Evolutionary conservation across 495 filamentous ascomycete species (phyloP), one percentile per base, ranked within the genome.

Genomic region (Polyplosphaeria fusca): DNA sequence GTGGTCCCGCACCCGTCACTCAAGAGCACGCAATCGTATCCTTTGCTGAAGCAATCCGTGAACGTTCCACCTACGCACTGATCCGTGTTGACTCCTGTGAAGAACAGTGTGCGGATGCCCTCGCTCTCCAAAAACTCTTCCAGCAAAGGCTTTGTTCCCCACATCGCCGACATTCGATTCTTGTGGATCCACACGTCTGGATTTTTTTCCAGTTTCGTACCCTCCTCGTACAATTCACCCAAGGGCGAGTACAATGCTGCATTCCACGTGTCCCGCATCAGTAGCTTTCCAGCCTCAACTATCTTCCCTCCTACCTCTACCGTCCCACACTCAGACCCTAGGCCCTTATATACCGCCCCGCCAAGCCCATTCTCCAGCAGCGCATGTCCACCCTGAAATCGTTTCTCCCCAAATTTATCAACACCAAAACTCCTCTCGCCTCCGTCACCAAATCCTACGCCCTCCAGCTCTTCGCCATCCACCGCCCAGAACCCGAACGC

Each of bases 31-130:
- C 78, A 82, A 60, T 82, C 79, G 67, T 75, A 82, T 2, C 77
- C 79, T 30, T 70, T 73, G 57, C 68, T 77, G 52, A 78, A 78
- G 28, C 75, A 76, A 69, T 83, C 79, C 37, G 70, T 71, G 25
- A 81, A 66, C 23, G 76, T 82, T 1, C 78, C 77, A 22, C 75
- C 69, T 4, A 84, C 81, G 59, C 80, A 84, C 58, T 82, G 81
- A 66, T 84, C 80, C 2, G 79, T 82, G 61, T 83, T 83, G 9
- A 82, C 79, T 0, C 81, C 81, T 0, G 76, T 65, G 56, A 82
- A 82, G 2, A 84, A 58, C 22, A 84, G 61, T 3, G 78, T 80
- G 9, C 55, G 70, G 50, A 76, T 78, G 0, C 72, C 75, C 40
- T 72, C 59, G 20, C 59, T n/a, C 41, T 71, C 64, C 16, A 78